Base-by-base conservation (phyloP, 2,329 filamentous ascomycete genomes). In the Pseudogymnoascus sp. region DNA sequence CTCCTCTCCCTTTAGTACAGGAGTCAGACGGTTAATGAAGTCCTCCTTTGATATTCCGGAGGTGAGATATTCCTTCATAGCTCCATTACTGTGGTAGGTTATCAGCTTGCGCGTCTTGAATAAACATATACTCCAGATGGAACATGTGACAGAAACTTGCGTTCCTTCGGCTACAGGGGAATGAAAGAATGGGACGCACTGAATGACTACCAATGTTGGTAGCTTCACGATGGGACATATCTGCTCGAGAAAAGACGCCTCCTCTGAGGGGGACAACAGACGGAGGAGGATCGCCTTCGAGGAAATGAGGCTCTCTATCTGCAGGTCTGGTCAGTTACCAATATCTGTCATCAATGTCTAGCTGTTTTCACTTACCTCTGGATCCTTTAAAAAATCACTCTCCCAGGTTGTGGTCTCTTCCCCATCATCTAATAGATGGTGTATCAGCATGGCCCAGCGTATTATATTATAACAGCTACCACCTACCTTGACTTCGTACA, bases 171-270 rank as follows among this genome's bases (percentile, higher is more conserved):
- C 22, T 57, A 12, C 4, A 16, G 35, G n/a, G 22, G 6, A 6
- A 33, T 12, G 38, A 11, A 37, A 35, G 6, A 39, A 35, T 14
- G 35, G 14, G 7, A 70, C 80, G 59, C 76, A 87, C 83, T 86
- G 85, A 67, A 96, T 92, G 18, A 95, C 78, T 14, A 96, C 81
- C 7, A 96, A 75, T 1, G 88, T 88, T 0, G 93, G 92, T n/a
- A 85, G 85, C 66, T 85, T 85, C 1, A 84, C 82, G n/a, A 96
- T 77, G 0, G 90, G 89, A 68, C 90, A 95, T 69, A 96, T 89
- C 50, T 90, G 89, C 8, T 86, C 83, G 12, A 97, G 79, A 69
- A 91, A 95, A 5, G 83, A 86, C 8, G 91, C 91, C 76, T 96
- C 92, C 66, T 88, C 83, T 1, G 89, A 92, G 20, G 87, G 89